Evolutionary conservation across 176 grass and related monocot genomes (phyloP).

Genomic region (Eleusine indica): DNA sequence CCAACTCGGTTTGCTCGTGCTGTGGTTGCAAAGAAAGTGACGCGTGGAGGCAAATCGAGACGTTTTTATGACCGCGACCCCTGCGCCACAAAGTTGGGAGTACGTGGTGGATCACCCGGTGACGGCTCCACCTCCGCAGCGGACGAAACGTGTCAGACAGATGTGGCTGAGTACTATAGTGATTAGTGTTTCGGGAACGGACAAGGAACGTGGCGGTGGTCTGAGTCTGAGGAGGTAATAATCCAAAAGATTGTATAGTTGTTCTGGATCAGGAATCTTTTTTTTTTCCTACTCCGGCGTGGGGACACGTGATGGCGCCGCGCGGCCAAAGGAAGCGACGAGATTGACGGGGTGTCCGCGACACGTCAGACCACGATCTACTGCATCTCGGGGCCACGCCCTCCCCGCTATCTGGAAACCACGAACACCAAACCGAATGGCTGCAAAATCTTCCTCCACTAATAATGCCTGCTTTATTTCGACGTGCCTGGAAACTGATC

Average conservation of each 20-base stretch:
- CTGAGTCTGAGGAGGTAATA: neutral
- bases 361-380: neutral
- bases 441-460: neutral
- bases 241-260: neutral
- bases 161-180: neutral
- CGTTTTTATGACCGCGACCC: too few relatives aligned
- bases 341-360: neutral
- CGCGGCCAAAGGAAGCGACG: neutral
- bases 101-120: neutral
- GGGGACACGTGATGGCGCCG: neutral
- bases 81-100: neutral
- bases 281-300: neutral
- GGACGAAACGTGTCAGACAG: neutral
- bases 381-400: neutral
- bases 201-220: neutral
- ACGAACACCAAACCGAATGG: neutral
- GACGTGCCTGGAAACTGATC: too few relatives aligned
- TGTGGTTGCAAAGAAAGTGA: neutral
- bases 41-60: neutral
- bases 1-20: neutral
- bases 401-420: neutral
- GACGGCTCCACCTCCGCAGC: neutral
- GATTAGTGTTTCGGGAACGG: neutral
- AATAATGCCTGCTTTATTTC: too few relatives aligned
- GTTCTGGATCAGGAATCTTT: neutral